phyloP scores from a whole-genome alignment of 805 yeast genomes.

The Metschnikowia cubensis region DNA sequence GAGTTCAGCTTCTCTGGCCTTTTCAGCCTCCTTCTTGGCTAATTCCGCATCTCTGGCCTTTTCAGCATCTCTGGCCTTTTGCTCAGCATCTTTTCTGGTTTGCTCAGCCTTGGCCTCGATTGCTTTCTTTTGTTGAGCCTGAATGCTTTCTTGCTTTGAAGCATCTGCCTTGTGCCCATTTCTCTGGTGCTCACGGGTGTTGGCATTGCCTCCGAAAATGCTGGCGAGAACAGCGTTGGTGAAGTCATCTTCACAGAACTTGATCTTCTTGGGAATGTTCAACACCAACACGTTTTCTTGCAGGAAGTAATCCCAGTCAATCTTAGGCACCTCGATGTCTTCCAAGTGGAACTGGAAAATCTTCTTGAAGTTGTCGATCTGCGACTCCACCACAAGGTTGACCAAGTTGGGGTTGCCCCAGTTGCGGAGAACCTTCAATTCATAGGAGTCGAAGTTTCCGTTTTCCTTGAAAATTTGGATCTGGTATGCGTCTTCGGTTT shows the following conservation, averaged over 20 bases:
- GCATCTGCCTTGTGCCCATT: background rate
- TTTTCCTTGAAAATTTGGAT: constrained; percentile 33
- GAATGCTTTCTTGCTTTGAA: background rate
- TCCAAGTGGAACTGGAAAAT: constrained; percentile 28
- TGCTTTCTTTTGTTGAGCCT: background rate
- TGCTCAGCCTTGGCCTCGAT: background rate
- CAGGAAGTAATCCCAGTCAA: constrained; percentile 32
- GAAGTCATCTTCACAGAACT: constrained; percentile 16
- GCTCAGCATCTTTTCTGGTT: constrained; percentile 1
- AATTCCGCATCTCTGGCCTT: constrained; percentile 9
- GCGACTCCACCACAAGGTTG: constrained; percentile 18
- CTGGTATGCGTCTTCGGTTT: constrained; percentile 32
- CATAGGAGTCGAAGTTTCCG: constrained; percentile 34
- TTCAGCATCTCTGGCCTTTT: constrained; percentile 7
- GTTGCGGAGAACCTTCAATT: constrained; percentile 21
- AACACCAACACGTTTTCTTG: constrained; percentile 31
- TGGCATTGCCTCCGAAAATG: constrained; percentile 8
- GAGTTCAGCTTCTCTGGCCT: constrained; percentile 4
- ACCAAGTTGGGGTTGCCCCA: constrained; percentile 10
- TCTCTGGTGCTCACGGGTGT: background rate
- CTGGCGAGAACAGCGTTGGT: constrained; percentile 14
- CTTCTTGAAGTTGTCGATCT: constrained; percentile 29
- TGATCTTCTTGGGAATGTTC: constrained; percentile 31
- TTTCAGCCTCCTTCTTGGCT: constrained; percentile 7
- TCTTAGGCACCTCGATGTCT: constrained; percentile 29